Conservation (phyloP, 73 alveolate species). For the Breviolum minutum region DNA sequence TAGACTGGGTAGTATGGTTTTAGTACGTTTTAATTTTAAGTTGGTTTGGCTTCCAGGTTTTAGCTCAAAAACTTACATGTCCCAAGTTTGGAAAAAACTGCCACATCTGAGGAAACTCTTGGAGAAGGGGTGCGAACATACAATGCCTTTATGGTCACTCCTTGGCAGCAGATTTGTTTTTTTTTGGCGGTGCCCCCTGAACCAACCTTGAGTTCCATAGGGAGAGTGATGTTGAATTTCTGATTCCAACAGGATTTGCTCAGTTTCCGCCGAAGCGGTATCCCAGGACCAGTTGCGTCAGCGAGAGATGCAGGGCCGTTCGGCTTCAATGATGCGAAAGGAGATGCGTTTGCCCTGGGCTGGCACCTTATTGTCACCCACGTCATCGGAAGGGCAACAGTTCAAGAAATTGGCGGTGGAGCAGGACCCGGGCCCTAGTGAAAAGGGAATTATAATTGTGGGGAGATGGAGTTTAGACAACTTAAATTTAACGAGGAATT, state of each 20-base stretch:
- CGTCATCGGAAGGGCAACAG: background rate
- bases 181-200: too few species aligned
- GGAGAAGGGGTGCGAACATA: slow-evolving; percentile 1
- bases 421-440: background rate
- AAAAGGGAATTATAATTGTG: too few species aligned
- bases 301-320: slow-evolving; percentile 89
- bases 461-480: too few species aligned
- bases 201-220: too few species aligned
- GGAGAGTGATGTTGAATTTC: too few species aligned
- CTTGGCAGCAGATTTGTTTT: too few species aligned
- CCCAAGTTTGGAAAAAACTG: too few species aligned
- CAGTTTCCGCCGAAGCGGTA: too few species aligned
- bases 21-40: too few species aligned
- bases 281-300: slow-evolving; percentile 26
- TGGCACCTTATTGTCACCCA: background rate
- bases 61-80: background rate
- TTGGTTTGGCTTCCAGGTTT: background rate
- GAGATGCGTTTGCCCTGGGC: slow-evolving; percentile 23
- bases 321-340: slow-evolving; percentile 49
- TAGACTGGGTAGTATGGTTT: too few species aligned
- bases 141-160: slow-evolving; percentile 20
- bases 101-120: background rate
- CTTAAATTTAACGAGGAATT: too few species aligned
- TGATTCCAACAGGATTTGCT: too few species aligned
- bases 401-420: background rate